These are phyloP conservation scores for Pseudopithomyces maydicus DNA, from an alignment of 2,329 filamentous ascomycete species.

Conservation along the genomic window DNA sequence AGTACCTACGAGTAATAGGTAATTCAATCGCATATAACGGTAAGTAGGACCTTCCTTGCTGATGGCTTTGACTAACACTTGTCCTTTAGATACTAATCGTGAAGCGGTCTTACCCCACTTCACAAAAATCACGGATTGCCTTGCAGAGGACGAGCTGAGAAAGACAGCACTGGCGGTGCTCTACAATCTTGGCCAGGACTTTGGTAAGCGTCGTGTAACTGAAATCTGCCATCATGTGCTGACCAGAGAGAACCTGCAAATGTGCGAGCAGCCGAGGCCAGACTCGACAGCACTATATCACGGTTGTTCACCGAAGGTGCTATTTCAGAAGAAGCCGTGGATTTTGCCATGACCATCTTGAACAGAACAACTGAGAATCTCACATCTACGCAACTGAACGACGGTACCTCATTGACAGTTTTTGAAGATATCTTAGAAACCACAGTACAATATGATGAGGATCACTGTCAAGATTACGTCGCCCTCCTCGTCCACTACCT, in stretches of 20 bases:
- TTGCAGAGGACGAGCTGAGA: constrained; percentile 28
- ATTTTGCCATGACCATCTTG: constrained; percentile 42
- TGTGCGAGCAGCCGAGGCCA: constrained; percentile 36
- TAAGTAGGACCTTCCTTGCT: constrained; percentile 13
- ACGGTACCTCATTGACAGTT: constrained; percentile 32
- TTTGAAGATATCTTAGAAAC: constrained; percentile 35
- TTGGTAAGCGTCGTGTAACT: constrained; percentile 27
- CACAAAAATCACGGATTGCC: constrained; percentile 29
- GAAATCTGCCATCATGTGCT: constrained; percentile 7
- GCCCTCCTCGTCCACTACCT: constrained; percentile 42
- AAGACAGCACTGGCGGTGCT: constrained; percentile 46
- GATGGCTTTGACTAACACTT: constrained; percentile 19
- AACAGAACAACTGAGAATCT: constrained; percentile 43
- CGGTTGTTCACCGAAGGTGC: constrained; percentile 27
- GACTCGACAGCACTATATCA: constrained; percentile 38
- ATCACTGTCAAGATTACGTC: constrained; percentile 41
- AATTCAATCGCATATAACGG: constrained; percentile 46
- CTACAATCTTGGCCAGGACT: constrained; percentile 52
- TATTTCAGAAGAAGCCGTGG: constrained; percentile 36
- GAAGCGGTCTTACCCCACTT: constrained; percentile 32
- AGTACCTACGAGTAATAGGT: constrained; percentile 44
- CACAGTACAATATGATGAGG: constrained; percentile 36
- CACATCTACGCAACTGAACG: constrained; percentile 38
- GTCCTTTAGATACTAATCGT: constrained; percentile 36
- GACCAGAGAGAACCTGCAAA: constrained; percentile 40